Evolutionary conservation across 2,329 filamentous ascomycete genomes (phyloP).

Genomic region (Spiromastix sp.): DNA sequence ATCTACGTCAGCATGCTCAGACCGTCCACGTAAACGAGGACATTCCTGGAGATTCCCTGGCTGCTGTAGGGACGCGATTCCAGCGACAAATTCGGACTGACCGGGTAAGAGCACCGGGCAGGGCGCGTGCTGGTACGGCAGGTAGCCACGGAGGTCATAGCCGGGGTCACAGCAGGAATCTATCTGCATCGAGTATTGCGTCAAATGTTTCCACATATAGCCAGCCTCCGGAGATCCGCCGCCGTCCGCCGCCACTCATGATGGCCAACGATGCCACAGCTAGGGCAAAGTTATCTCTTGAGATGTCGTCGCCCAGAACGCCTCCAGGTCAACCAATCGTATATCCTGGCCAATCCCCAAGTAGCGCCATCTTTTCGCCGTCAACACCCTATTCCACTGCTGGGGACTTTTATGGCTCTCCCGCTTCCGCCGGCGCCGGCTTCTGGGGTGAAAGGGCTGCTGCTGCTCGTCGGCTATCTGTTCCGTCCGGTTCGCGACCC

Average conservation of each 20-base stretch:
- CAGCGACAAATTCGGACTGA: conserved; percentile 88
- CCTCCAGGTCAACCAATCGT: conserved; percentile 54
- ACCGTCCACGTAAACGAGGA: conserved; percentile 97
- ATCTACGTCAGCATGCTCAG: conserved; percentile 90
- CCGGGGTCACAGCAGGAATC: conserved; percentile 71
- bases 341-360: conserved; percentile 58
- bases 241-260: conserved; percentile 69
- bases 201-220: conserved; percentile 63
- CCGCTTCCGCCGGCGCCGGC: conserved; percentile 57
- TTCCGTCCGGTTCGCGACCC: conserved; percentile 64
- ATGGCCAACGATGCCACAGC: conserved; percentile 60
- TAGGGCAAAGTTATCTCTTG: conserved; percentile 55
- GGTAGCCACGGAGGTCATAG: conserved; percentile 61
- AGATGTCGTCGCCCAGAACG: conserved; percentile 54
- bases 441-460: conserved; percentile 62
- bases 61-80: conserved; percentile 83
- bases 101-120: conserved; percentile 61
- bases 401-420: conserved; percentile 66
- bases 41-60: conserved; percentile 85
- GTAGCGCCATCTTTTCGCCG: conserved; percentile 70
- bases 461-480: conserved; percentile 66
- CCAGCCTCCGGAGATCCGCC: conserved; percentile 51
- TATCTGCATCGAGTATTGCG: conserved; percentile 79
- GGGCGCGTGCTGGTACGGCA: conserved; percentile 67
- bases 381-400: conserved; percentile 59